Evolutionary conservation across 345 rosid species (phyloP).

Genomic region (Viola odorata): DNA sequence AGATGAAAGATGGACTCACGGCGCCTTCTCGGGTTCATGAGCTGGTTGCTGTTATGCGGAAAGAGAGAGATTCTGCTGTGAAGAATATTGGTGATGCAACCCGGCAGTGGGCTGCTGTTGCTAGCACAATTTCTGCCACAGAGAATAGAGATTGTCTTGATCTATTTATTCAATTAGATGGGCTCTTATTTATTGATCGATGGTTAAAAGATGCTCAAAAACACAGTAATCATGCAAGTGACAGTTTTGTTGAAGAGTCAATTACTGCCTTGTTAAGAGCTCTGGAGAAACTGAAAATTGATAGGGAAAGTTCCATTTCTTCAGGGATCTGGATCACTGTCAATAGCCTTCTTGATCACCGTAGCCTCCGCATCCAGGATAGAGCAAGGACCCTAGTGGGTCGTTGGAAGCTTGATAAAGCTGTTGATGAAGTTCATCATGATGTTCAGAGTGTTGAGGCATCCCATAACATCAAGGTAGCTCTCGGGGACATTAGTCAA

Average conservation of each 20-base stretch:
- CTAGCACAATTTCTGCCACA: slow-evolving; percentile 69
- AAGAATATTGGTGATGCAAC: slow-evolving; percentile 66
- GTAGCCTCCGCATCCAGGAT: slow-evolving; percentile 55
- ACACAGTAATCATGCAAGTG: slow-evolving; percentile 38
- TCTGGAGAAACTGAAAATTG: slow-evolving; percentile 62
- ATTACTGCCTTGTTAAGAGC: slow-evolving; percentile 65
- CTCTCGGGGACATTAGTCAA: slow-evolving; percentile 27
- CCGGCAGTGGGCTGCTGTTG: slow-evolving; percentile 92
- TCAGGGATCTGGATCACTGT: slow-evolving; percentile 70
- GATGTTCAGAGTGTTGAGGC: slow-evolving; percentile 27
- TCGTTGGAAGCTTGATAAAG: slow-evolving; percentile 49
- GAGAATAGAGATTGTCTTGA: slow-evolving; percentile 85
- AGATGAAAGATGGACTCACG: slow-evolving; percentile 89
- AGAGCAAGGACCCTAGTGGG: slow-evolving; percentile 54
- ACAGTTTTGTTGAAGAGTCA: slow-evolving; percentile 60
- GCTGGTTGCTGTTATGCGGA: slow-evolving; percentile 63
- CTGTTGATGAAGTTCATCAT: slow-evolving; percentile 21
- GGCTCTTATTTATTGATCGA: slow-evolving; percentile 59
- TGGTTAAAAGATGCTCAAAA: slow-evolving; percentile 72
- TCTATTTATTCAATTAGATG: slow-evolving; percentile 78
- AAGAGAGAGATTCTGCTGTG: slow-evolving; percentile 53
- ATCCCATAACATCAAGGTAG: slow-evolving; percentile 20
- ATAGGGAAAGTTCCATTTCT: slow-evolving; percentile 54
- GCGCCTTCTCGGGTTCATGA: slow-evolving; percentile 70
- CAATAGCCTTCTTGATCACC: slow-evolving; percentile 60